These are phyloP conservation scores for Cryptococcus hybrid DNA, from an alignment of 1,284 basidiomycete genomes.

Conservation along the genomic window DNA sequence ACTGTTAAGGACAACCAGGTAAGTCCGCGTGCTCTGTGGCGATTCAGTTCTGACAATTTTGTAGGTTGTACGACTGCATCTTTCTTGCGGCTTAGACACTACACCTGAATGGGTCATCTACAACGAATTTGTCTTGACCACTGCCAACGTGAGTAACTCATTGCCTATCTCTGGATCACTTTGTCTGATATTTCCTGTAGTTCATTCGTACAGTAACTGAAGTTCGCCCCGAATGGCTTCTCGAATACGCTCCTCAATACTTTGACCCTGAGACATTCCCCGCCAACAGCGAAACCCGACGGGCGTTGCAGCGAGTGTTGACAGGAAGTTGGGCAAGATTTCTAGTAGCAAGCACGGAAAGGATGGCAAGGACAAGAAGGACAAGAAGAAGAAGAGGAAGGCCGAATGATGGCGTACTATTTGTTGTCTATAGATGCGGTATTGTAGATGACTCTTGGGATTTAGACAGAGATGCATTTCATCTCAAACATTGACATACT, in stretches of 20 bases:
- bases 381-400: constrained; percentile 31
- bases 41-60: neutral
- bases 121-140: constrained; percentile 97
- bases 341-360: constrained; percentile 16
- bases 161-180: neutral
- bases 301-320: constrained; percentile 43
- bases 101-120: constrained; percentile 96
- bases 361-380: constrained; percentile 13
- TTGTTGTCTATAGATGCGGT: too few species aligned
- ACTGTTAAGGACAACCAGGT: constrained; percentile 95
- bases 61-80: constrained; percentile 87
- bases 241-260: constrained; percentile 77
- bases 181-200: constrained; percentile 24
- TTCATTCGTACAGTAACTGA: constrained; percentile 93
- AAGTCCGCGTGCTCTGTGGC: constrained; percentile 17
- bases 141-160: constrained; percentile 54
- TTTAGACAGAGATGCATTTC: too few species aligned
- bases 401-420: constrained; percentile 10
- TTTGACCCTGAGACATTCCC: constrained; percentile 53
- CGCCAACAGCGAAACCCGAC: constrained; percentile 38
- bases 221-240: constrained; percentile 83
- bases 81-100: constrained; percentile 87
- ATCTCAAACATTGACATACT: too few species aligned
- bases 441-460: too few species aligned
- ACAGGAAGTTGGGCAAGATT: constrained; percentile 33